Evolutionary conservation across 2,329 filamentous ascomycete genomes (phyloP).

Genomic region (Chaetomium strumarium): DNA sequence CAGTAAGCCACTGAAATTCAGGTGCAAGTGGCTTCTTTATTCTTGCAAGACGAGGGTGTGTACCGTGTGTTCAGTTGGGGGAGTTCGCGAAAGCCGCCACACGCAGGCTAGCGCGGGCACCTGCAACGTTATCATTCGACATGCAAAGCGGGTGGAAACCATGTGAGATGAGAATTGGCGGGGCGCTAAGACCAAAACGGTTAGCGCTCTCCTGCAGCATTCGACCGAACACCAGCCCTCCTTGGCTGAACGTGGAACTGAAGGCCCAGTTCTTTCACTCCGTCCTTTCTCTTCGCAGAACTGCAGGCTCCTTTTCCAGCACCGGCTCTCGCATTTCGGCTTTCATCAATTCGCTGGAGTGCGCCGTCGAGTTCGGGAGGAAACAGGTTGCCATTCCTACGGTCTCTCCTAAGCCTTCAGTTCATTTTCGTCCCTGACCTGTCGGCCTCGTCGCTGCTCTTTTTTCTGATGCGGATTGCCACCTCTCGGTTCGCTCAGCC

Average conservation of each 20-base stretch:
- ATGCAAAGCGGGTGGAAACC: conserved; percentile 3
- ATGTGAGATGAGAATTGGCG: neutral
- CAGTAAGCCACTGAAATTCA: too few relatives aligned
- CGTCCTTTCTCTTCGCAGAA: conserved; percentile 16
- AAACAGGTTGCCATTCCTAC: neutral
- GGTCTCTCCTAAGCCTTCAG: conserved; percentile 2
- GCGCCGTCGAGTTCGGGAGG: conserved; percentile 5
- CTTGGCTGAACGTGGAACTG: conserved; percentile 18
- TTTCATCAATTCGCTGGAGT: conserved; percentile 8
- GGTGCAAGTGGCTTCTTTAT: too few relatives aligned
- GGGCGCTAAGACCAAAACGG: neutral
- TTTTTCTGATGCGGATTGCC: conserved; percentile 82
- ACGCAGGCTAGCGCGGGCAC: too few relatives aligned
- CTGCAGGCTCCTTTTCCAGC: conserved; percentile 21
- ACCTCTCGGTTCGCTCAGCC: conserved; percentile 63
- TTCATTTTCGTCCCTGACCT: conserved; percentile 7
- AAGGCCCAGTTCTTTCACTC: conserved; percentile 18
- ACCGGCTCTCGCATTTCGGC: conserved; percentile 6
- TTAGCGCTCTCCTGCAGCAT: conserved; percentile 9
- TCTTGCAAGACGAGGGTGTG: too few relatives aligned
- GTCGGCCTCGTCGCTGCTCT: conserved; percentile 28
- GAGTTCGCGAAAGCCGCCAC: too few relatives aligned
- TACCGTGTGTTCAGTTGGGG: too few relatives aligned
- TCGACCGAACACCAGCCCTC: conserved; percentile 17
- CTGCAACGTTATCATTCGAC: neutral